Evolutionary conservation across 1,139 yeast genomes (phyloP).

Genomic region (Yamadazyma taylorii): DNA sequence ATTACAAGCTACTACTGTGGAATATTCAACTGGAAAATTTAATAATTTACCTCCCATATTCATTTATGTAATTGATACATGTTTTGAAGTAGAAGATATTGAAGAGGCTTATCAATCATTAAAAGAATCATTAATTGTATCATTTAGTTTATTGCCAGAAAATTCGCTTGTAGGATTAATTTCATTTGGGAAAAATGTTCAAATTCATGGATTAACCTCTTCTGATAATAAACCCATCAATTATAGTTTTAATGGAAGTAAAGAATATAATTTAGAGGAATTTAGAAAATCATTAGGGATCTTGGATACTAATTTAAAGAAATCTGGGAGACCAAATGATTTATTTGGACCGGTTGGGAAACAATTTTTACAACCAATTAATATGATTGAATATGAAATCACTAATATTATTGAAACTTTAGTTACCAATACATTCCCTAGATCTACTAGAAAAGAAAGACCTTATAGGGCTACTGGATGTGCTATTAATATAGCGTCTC

Average conservation of each 20-base stretch:
- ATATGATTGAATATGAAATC: conserved; percentile 56
- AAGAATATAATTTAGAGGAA: conserved; percentile 52
- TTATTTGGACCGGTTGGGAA: conserved; percentile 29
- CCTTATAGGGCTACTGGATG: conserved; percentile 63
- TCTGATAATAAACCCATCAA: conserved; percentile 21
- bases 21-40: conserved; percentile 52
- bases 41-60: conserved; percentile 52
- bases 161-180: conserved; percentile 58
- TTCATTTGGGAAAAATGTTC: conserved; percentile 65
- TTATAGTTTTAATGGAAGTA: conserved; percentile 59
- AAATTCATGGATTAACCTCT: conserved; percentile 55
- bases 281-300: conserved; percentile 56
- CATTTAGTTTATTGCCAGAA: conserved; percentile 60
- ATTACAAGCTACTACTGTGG: conserved; percentile 41
- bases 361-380: conserved; percentile 47
- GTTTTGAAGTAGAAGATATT: conserved; percentile 44
- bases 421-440: conserved; percentile 53
- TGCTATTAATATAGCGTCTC: conserved; percentile 62
- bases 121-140: conserved; percentile 52
- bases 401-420: conserved; percentile 55
- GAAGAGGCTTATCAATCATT: conserved; percentile 46
- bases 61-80: conserved; percentile 66
- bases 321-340: conserved; percentile 10
- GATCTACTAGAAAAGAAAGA: conserved; percentile 45
- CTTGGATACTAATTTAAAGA: conserved; percentile 23